Evolutionary conservation across 192 early-diverging fungal genomes (phyloP), one percentile per base, ranked within the genome.

Genomic region (Podila clonocystis): DNA sequence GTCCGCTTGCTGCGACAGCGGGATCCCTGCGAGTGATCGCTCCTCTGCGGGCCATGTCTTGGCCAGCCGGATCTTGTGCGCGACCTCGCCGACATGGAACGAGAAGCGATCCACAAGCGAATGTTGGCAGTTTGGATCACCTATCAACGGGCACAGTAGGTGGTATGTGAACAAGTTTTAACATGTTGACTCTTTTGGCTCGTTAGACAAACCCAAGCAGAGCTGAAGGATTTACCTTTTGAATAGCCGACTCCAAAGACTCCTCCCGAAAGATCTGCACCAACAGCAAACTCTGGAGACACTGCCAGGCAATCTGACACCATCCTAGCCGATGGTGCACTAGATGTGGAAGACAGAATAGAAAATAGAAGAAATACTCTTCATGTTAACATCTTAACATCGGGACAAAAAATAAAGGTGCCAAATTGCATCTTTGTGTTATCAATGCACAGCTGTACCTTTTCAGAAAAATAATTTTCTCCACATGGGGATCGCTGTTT

Each of bases 231-330:
- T 60, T 19, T 61, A 74, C 73, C 65, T 58, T 26, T 45, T 22
- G 70, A 65, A 52, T 80, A 80, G 36, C 77, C 77, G 11, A 80
- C 50, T 5, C 77, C 77, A 65, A 80, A 80, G 9, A 80, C 69
- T 6, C 66, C 57, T 24, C 77, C 77, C 36, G 48, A 48, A 57
- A 72, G 63, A 38, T 80, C 77, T 1, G 61, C 60, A 4, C 77
- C 71, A 20, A 80, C 60, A 15, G 71, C 77, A 13, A 69, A 61
- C n/a, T 80, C 71, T 38, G 70, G 41, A 22, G 77, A 73, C 5
- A 80, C 34, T 4, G 77, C 77, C 8, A 80, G 50, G 26, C 77
- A 80, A 31, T 80, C 77, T 1, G 77, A 67, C 9, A 80, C 71
- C 55, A 65, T 49, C 24, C 77, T 55, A 2, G 68, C 52, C 3